Percentiles rank a stretch among this genome's conserved stretches.
Evolutionary conservation across 306 rosid species (phyloP).

Genomic region (Carpinus viminea): DNA sequence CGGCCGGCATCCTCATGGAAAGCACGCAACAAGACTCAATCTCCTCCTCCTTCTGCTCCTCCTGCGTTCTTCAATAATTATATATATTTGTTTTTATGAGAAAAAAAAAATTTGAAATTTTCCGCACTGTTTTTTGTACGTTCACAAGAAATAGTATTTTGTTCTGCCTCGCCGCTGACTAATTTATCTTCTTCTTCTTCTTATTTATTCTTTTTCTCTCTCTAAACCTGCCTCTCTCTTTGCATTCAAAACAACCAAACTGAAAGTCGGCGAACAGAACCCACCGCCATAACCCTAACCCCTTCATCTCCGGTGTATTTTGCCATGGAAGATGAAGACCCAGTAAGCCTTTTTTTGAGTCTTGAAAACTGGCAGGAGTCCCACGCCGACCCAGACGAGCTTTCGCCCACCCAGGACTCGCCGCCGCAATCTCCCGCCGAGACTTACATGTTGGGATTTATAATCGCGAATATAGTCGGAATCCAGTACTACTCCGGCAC

Average conservation of each 20-base stretch:
- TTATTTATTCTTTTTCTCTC: neutral
- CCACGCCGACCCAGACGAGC: slow-evolving; percentile 11
- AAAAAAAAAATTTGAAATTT: too few relatives aligned
- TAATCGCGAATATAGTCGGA: slow-evolving; percentile 67
- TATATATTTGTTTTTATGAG: too few relatives aligned
- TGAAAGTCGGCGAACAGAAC: neutral
- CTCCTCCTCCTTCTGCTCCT: too few relatives aligned
- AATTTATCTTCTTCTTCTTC: neutral
- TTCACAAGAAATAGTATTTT: too few relatives aligned
- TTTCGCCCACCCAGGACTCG: slow-evolving; percentile 12
- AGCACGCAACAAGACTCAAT: too few relatives aligned
- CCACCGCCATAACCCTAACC: neutral
- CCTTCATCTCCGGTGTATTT: neutral
- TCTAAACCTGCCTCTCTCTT: slow-evolving; percentile 5
- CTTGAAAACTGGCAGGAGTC: slow-evolving; percentile 25
- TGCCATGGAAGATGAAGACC: slow-evolving; percentile 32
- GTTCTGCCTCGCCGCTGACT: too few relatives aligned
- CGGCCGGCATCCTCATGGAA: too few relatives aligned
- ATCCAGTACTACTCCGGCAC: slow-evolving; percentile 48
- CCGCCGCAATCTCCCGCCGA: slow-evolving; percentile 32
- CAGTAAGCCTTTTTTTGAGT: neutral
- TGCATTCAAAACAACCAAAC: neutral
- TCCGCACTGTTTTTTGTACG: too few relatives aligned
- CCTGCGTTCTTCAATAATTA: too few relatives aligned
- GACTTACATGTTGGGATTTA: slow-evolving; percentile 55